A percentile compares a stretch with the other conserved stretches of the same genome.
phyloP scores from a whole-genome alignment of 169 alveolate genomes.

The Eimeria necatrix region DNA sequence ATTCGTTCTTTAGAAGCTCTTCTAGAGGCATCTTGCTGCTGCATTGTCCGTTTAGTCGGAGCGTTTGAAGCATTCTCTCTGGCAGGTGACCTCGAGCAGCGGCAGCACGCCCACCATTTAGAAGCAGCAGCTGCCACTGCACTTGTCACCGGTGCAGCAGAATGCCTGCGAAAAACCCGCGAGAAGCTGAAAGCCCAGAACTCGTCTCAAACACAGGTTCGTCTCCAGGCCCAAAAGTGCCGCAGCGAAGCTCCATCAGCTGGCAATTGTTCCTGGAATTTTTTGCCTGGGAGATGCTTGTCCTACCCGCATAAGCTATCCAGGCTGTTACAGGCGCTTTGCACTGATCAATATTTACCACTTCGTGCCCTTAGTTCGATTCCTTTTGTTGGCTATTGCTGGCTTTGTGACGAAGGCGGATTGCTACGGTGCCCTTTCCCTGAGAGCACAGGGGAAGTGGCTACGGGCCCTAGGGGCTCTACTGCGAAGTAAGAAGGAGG shows the following conservation, averaged over 20 bases:
- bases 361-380: not conserved
- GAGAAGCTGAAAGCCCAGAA: not conserved
- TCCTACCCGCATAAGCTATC: too few relatives aligned
- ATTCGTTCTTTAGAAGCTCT: not conserved
- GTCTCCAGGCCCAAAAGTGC: not conserved
- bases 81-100: not conserved
- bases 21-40: not conserved
- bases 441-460: not conserved
- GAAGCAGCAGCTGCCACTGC: constrained; percentile 1
- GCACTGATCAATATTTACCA: too few relatives aligned
- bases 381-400: not conserved
- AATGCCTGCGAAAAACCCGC: not conserved
- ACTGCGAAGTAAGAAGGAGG: not conserved
- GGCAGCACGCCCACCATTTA: not conserved
- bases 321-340: too few relatives aligned
- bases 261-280: not conserved
- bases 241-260: not conserved
- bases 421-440: not conserved
- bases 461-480: not conserved
- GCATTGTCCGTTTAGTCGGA: not conserved
- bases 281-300: too few relatives aligned
- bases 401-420: not conserved
- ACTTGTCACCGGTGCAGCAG: not conserved
- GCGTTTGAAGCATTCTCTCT: not conserved
- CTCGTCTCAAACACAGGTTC: too few relatives aligned